Evolutionary conservation across 2,329 filamentous ascomycete genomes (phyloP).

Genomic region (Arachnomyces sp.): DNA sequence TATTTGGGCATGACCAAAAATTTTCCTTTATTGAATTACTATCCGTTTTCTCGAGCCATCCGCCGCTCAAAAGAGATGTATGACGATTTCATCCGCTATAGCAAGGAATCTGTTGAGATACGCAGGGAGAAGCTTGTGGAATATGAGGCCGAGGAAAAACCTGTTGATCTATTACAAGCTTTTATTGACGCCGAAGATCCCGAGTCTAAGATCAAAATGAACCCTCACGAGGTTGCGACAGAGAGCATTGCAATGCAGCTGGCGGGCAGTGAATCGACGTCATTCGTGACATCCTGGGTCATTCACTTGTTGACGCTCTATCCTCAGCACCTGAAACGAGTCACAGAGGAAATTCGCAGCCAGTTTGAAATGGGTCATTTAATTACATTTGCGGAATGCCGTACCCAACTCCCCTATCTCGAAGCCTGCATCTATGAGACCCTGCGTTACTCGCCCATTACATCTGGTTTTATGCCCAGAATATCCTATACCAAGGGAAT

Average conservation of each 20-base stretch:
- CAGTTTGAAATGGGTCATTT: constrained; percentile 1
- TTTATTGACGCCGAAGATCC: constrained; percentile 3
- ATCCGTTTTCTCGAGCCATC: constrained; percentile 2
- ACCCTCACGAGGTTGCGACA: constrained; percentile 1
- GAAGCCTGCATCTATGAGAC: constrained; percentile 3
- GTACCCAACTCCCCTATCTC: background rate
- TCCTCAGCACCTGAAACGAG: background rate
- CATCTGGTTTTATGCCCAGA: constrained; percentile 3
- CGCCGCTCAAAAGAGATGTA: background rate
- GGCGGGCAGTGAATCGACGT: constrained; percentile 2
- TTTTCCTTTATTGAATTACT: constrained; percentile 1
- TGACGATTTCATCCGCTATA: constrained; percentile 1
- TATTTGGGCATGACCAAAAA: constrained; percentile 4
- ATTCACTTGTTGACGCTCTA: constrained; percentile 3
- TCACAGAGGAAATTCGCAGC: constrained; percentile 1
- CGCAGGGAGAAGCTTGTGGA: background rate
- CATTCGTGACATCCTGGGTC: constrained; percentile 2
- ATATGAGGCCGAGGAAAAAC: background rate
- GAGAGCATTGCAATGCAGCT: constrained; percentile 5
- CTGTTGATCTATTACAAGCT: constrained; percentile 1
- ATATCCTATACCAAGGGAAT: background rate
- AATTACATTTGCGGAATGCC: background rate
- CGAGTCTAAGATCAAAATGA: constrained; percentile 1
- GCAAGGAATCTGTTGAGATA: background rate
- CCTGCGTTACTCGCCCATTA: constrained; percentile 3